Evolutionary conservation across 129 eudicot species (phyloP).

Genomic region (Deinandra increscens): DNA sequence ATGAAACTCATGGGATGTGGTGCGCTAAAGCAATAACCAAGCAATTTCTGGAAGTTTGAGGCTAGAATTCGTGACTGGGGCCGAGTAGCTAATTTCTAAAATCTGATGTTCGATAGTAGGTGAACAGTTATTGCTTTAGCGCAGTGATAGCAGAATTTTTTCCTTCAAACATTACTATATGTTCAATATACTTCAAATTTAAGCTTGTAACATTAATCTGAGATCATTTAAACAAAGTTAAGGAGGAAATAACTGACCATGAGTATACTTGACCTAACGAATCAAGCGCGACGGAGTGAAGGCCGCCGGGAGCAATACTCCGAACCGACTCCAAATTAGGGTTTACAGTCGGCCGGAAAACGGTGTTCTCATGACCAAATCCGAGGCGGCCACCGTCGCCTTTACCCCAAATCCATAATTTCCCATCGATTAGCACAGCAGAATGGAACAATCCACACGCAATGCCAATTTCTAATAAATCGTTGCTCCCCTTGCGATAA

Average conservation of each 20-base stretch:
- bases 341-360: constrained; percentile 64
- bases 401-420: constrained; percentile 95
- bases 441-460: constrained; percentile 84
- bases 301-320: constrained; percentile 83
- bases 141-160: too few relatives aligned
- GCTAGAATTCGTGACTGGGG: too few relatives aligned
- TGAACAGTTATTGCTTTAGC: too few relatives aligned
- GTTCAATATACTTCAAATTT: too few relatives aligned
- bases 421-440: constrained; percentile 62
- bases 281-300: constrained; percentile 72
- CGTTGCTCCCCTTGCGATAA: neutral
- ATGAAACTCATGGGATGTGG: too few relatives aligned
- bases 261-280: constrained; percentile 65
- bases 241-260: constrained; percentile 62
- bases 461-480: constrained; percentile 49
- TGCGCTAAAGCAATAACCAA: too few relatives aligned
- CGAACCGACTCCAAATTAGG: constrained; percentile 35
- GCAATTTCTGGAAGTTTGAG: too few relatives aligned
- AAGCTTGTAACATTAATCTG: neutral
- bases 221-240: neutral
- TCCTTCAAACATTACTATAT: too few relatives aligned
- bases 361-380: constrained; percentile 64
- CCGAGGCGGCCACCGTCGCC: constrained; percentile 98
- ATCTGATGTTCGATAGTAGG: too few relatives aligned
- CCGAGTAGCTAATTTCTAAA: too few relatives aligned